phyloP scores from a whole-genome alignment of 768 basidiomycete species.

The Xerocomellus intermedius region DNA sequence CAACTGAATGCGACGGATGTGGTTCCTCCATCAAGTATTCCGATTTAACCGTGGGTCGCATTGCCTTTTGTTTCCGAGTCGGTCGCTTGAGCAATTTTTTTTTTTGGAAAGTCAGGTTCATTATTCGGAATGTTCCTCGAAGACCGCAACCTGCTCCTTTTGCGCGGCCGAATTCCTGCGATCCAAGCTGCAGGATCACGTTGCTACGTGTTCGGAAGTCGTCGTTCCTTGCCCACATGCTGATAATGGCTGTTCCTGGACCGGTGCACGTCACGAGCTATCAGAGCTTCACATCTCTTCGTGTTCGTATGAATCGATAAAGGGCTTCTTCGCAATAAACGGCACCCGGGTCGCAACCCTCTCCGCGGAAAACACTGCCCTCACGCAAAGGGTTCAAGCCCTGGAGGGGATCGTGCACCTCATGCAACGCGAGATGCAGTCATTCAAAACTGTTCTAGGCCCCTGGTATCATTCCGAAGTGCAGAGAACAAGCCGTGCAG shows the following conservation, averaged over 20 bases:
- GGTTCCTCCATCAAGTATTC: conserved; percentile 32
- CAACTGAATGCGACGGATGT: conserved; percentile 41
- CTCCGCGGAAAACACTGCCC: conserved; percentile 60
- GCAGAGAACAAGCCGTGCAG: conserved; percentile 20
- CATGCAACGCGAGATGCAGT: conserved; percentile 55
- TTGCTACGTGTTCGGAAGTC: conserved; percentile 38
- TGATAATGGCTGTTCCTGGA: conserved; percentile 54
- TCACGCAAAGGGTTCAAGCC: conserved; percentile 56
- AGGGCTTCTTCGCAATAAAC: conserved; percentile 54
- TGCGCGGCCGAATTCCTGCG: conserved; percentile 40
- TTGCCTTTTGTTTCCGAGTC: background rate
- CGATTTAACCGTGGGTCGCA: conserved; percentile 38
- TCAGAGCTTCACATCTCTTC: conserved; percentile 36
- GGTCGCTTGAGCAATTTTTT: background rate
- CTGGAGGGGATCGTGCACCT: conserved; percentile 55
- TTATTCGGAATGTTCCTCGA: conserved; percentile 37
- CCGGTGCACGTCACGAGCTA: conserved; percentile 41
- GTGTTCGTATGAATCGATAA: conserved; percentile 61
- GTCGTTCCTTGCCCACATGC: conserved; percentile 46
- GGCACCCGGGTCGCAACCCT: conserved; percentile 41
- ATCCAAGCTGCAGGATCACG: conserved; percentile 36
- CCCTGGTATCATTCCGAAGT: conserved; percentile 55
- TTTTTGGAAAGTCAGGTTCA: conserved; percentile 36
- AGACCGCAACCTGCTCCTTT: conserved; percentile 37
- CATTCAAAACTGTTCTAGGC: conserved; percentile 56